phyloP scores from a whole-genome alignment of 2,329 filamentous ascomycete species.

The Cadophora malorum region DNA sequence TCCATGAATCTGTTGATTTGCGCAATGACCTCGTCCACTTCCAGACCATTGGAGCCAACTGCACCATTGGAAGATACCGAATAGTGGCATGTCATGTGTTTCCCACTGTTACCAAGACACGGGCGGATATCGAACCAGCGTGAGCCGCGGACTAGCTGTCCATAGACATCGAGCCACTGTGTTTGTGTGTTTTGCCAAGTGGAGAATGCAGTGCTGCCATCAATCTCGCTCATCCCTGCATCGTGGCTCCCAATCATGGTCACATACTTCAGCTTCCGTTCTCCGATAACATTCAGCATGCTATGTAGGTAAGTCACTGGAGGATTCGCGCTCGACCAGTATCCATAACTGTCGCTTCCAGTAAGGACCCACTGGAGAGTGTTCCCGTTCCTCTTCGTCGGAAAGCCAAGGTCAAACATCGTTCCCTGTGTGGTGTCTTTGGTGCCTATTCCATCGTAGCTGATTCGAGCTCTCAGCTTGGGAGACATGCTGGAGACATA shows the following conservation, averaged over 20 bases:
- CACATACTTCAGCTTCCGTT: constrained; percentile 13
- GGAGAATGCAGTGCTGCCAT: constrained; percentile 9
- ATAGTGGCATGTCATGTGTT: constrained; percentile 15
- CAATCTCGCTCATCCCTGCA: constrained; percentile 12
- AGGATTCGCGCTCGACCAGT: constrained; percentile 15
- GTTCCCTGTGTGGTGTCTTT: constrained; percentile 11
- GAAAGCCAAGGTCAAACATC: constrained; percentile 13
- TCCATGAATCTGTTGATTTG: constrained; percentile 17
- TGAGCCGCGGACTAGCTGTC: constrained; percentile 13
- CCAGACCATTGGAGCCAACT: constrained; percentile 12
- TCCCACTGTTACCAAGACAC: constrained; percentile 9
- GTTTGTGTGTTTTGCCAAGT: constrained; percentile 12
- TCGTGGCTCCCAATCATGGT: constrained; percentile 14
- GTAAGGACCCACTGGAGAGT: constrained; percentile 12
- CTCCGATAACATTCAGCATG: constrained; percentile 6
- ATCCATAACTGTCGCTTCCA: constrained; percentile 10
- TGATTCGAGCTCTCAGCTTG: constrained; percentile 7
- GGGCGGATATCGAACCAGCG: constrained; percentile 14
- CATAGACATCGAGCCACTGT: constrained; percentile 13
- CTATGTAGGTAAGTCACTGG: background rate
- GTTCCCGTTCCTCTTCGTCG: constrained; percentile 2
- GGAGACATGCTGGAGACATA: constrained; percentile 10
- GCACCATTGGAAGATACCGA: constrained; percentile 1
- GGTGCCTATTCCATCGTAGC: constrained; percentile 1
- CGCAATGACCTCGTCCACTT: background rate